These are phyloP conservation scores for Psidium friedrichsthalianum DNA, from an alignment of 345 rosid genomes.

Conservation along the genomic window DNA sequence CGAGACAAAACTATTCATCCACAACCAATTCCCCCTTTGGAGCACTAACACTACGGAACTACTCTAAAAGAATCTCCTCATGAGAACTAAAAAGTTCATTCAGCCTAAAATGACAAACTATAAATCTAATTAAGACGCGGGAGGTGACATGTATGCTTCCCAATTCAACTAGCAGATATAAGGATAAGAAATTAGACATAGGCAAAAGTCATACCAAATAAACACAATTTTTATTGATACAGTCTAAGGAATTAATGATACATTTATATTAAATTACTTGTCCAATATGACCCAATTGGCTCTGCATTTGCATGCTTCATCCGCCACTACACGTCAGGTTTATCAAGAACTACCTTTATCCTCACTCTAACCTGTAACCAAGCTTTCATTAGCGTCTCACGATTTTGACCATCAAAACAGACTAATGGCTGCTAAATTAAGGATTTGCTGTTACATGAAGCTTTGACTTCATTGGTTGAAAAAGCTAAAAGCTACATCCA, in stretches of 20 bases:
- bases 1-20: not conserved
- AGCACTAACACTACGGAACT: constrained; percentile 5
- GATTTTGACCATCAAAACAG: not conserved
- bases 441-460: not conserved
- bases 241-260: constrained; percentile 25
- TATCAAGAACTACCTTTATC: constrained; percentile 51
- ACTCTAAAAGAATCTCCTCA: not conserved
- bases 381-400: not conserved
- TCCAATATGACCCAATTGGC: constrained; percentile 78
- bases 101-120: not conserved
- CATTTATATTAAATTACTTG: constrained; percentile 59
- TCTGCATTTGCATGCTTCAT: constrained; percentile 42
- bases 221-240: not conserved
- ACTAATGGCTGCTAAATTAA: not conserved
- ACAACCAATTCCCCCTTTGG: not conserved
- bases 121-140: not conserved
- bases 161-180: not conserved
- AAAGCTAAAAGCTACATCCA: not conserved
- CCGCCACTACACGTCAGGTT: constrained; percentile 40
- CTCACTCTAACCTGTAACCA: constrained; percentile 47
- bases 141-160: not conserved
- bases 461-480: not conserved
- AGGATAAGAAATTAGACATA: not conserved
- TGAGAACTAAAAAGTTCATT: not conserved
- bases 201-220: not conserved